Base-by-base conservation (phyloP, 495 filamentous ascomycete species). In the Penicillium silybi region DNA sequence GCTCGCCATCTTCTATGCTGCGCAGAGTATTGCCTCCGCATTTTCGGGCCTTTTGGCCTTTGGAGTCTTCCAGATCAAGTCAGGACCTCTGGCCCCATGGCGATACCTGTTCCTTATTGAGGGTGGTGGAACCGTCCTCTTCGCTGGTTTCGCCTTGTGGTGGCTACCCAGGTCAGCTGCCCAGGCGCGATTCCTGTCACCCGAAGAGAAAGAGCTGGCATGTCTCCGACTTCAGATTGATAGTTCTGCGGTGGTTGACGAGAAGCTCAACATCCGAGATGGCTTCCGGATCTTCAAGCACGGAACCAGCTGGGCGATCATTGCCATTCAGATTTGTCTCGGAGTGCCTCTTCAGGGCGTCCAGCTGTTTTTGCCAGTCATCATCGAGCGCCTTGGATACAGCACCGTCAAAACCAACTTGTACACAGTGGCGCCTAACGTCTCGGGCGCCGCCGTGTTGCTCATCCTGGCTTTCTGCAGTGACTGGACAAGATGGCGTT, bases 51-150 rank as follows among this genome's bases (percentile, higher is more conserved):
- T 91, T 1, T 74, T 92, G 17, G 83, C 88, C 0, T 90, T 87
- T 47, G 88, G 85, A 0, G 83, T 88, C 3, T 89, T 91, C 65
- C 87, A 85, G 47, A 90, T 90, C 59, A 50, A 84, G 17, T 68
- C 34, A 4, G 79, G 47, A 68, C 74, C 23, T 50, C 62, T 20
- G 57, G 88, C 26, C 52, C 71, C 2, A 69, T 92, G 88, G 88
- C 75, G 83, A 3, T 90, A 89, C 63, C 80, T 91, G 7, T 92
- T 92, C 63, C 68, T 91, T 44, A 83, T 91, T 29, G 87, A 92
- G 54, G 88, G 88, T 3, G 51, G 68, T 7, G 74, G 74, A 53
- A 88, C 87, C 0, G 72, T 87, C 5, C 55, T 79, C 46, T 88
- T 88, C 64, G 70, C 83, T 8, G 58, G 82, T 50, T 83, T 91